These are phyloP conservation scores for Peziza echinospora DNA, from an alignment of 495 filamentous ascomycete genomes.

Conservation along the genomic window DNA sequence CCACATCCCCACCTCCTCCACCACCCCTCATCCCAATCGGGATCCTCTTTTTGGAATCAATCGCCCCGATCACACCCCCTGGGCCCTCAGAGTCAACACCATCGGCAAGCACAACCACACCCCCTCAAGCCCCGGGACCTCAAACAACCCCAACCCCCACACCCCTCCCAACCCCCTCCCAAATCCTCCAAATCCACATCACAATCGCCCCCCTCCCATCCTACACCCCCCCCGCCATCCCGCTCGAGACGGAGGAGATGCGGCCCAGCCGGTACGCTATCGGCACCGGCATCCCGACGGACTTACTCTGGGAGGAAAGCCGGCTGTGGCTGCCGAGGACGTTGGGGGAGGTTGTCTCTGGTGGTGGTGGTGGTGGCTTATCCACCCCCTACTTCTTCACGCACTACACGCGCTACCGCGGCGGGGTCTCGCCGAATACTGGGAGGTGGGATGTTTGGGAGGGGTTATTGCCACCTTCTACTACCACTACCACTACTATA, in stretches of 20 bases:
- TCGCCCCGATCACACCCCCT: conserved; percentile 8
- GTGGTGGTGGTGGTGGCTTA: neutral
- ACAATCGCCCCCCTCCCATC: neutral
- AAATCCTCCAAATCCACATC: neutral
- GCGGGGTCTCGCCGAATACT: neutral
- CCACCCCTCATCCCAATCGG: conserved; percentile 1
- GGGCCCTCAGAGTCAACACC: conserved; percentile 12
- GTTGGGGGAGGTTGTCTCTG: neutral
- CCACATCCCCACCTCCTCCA: neutral
- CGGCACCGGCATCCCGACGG: conserved; percentile 9
- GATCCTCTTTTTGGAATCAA: conserved; percentile 15
- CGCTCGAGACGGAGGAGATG: conserved; percentile 17
- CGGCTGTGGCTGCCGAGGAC: conserved; percentile 10
- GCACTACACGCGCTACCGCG: neutral
- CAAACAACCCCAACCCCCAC: neutral
- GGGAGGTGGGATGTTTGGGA: neutral
- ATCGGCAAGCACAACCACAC: conserved; percentile 8
- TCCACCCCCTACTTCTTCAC: neutral
- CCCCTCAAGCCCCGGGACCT: neutral
- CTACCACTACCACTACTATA: neutral
- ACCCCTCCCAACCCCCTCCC: neutral
- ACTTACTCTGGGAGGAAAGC: conserved; percentile 17
- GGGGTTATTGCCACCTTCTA: neutral
- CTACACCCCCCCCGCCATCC: neutral
- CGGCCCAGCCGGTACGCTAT: conserved; percentile 12